A percentile compares a stretch with the other conserved stretches of the same genome.
Conservation (phyloP, 345 rosid species). For the Noccaea bulbosa region DNA sequence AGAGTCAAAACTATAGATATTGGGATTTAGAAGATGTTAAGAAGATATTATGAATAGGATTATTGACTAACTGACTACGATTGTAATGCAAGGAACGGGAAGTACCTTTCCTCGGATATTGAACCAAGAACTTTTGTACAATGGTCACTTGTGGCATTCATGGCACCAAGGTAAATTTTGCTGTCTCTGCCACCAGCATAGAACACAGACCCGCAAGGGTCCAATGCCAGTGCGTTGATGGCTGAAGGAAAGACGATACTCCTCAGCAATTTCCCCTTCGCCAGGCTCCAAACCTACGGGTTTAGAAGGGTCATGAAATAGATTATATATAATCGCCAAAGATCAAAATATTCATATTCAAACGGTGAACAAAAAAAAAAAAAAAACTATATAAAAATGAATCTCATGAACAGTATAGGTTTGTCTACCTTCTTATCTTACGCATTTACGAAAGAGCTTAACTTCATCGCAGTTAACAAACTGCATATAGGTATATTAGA, state of each 20-base stretch:
- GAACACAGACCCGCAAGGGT: slow-evolving; percentile 81
- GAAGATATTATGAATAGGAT: not conserved
- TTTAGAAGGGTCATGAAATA: not conserved
- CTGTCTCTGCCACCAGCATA: slow-evolving; percentile 91
- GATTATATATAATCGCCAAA: not conserved
- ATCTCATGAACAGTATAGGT: not conserved
- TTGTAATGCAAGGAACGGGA: slow-evolving; percentile 6
- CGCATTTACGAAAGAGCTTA: not conserved
- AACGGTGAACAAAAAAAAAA: not conserved
- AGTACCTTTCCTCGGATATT: slow-evolving; percentile 70
- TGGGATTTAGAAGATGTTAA: slow-evolving; percentile 14
- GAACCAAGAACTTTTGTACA: slow-evolving; percentile 69
- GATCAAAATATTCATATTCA: not conserved
- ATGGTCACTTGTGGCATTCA: slow-evolving; percentile 59
- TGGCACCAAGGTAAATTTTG: slow-evolving; percentile 69
- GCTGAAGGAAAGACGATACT: slow-evolving; percentile 69
- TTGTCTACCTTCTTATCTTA: slow-evolving; percentile 5
- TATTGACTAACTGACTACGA: no score
- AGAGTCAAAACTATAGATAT: no score
- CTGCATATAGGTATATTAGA: not conserved
- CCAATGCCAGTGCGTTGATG: slow-evolving; percentile 77
- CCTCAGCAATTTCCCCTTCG: slow-evolving; percentile 63
- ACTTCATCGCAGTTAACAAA: slow-evolving; percentile 4
- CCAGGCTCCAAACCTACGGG: slow-evolving; percentile 79
- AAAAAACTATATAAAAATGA: not conserved